Base-by-base conservation (phyloP, 164 flowering plant genomes). In the Vitis labrusca region DNA sequence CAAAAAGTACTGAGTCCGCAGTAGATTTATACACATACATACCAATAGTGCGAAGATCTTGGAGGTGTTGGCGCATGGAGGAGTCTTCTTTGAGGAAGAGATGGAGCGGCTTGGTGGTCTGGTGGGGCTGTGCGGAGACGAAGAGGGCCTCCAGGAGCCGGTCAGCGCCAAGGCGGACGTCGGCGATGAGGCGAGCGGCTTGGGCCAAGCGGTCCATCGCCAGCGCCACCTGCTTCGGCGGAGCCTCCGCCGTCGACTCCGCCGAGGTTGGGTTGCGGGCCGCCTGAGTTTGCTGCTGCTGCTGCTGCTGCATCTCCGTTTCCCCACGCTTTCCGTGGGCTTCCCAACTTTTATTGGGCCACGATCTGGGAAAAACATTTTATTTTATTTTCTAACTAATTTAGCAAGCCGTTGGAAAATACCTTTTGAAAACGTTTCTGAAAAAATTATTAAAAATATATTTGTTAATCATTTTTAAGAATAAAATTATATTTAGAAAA, bases 181-280 rank as follows among this genome's bases (percentile, higher is more conserved):
- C 97, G 2, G 99, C 95, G 3, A 96, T 88, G 50, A 91, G 84
- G 10, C 98, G 83, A 3, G 76, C 88, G 3, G 97, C 97, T 10
- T 85, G 80, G 0, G 76, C 75, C 16, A 96, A 83, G 59, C 96
- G 79, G 13, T 93, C 99, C 97, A 96, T 87, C 5, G 97, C 99
- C 71, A 83, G 71, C 3, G 99, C 98, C 69, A 96, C 97, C 81
- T 90, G 98, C 79, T 91, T 96, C 68, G 99, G 99, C 66, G 99
- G 99, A 23, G 99, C 98, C 58, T 89, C 97, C 65, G 62, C 71
- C 44, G 76, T 19, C 3, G 78, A 14, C 15, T 68, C 78, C n/a
- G 70, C 56, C 13, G 76, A 49, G 66, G 54, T 30, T 51, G 37
- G 68, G 61, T 50, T 44, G 61, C 37, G 47, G 64, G 64, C 12